These are phyloP conservation scores for Candida glucosophila DNA, from an alignment of 1,139 yeast species.

Conservation along the genomic window DNA sequence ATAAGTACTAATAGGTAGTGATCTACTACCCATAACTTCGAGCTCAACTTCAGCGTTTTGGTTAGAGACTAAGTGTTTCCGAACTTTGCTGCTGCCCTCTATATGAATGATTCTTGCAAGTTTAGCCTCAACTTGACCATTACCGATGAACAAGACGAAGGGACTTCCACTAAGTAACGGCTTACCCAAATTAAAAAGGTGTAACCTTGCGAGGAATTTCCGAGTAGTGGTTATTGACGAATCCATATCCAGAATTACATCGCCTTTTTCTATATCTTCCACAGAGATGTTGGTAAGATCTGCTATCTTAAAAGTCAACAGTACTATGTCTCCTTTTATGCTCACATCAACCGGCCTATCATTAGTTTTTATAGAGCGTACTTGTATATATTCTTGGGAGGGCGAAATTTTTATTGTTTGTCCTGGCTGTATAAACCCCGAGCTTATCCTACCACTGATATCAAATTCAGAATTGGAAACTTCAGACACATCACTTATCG, in stretches of 20 bases:
- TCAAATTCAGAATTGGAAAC: slow-evolving; percentile 31
- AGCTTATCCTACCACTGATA: slow-evolving; percentile 63
- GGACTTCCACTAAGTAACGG: slow-evolving; percentile 84
- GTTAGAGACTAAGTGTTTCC: slow-evolving; percentile 65
- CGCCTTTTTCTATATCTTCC: slow-evolving; percentile 53
- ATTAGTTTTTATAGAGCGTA: slow-evolving; percentile 21
- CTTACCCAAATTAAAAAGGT: slow-evolving; percentile 58
- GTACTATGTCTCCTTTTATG: slow-evolving; percentile 63
- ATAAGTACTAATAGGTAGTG: slow-evolving; percentile 56
- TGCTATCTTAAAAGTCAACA: slow-evolving; percentile 43
- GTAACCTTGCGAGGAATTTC: slow-evolving; percentile 47
- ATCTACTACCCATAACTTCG: slow-evolving; percentile 44
- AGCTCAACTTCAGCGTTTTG: slow-evolving; percentile 69
- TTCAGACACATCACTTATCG: slow-evolving; percentile 41
- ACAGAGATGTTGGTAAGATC: slow-evolving; percentile 41
- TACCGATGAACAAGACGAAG: slow-evolving; percentile 74
- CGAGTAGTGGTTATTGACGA: slow-evolving; percentile 39
- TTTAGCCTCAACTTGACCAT: slow-evolving; percentile 68
- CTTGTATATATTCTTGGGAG: slow-evolving; percentile 23
- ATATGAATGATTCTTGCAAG: slow-evolving; percentile 49
- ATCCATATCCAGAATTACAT: slow-evolving; percentile 49
- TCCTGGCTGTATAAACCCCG: slow-evolving; percentile 73
- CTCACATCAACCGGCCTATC: slow-evolving; percentile 34
- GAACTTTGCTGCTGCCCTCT: slow-evolving; percentile 38
- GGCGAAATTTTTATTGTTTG: slow-evolving; percentile 64